phyloP scores from a whole-genome alignment of 257 asterid genomes.

The Ehretia macrophylla region DNA sequence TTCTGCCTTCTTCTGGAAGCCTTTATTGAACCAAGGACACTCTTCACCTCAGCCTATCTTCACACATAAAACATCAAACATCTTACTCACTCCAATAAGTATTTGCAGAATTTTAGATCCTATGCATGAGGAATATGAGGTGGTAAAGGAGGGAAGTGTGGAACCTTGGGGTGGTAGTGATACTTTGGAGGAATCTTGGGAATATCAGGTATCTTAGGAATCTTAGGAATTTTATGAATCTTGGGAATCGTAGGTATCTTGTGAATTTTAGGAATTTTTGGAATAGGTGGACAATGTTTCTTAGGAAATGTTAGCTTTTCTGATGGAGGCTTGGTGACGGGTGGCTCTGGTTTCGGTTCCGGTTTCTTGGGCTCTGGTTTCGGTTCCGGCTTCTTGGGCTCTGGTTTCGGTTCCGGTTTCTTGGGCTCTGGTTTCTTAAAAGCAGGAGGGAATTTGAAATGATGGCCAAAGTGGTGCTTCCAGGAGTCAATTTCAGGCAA shows the following conservation, averaged over 20 bases:
- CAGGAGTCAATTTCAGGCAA: conserved; percentile 36
- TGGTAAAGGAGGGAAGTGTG: conserved; percentile 53
- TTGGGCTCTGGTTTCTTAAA: conserved; percentile 27
- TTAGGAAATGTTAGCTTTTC: conserved; percentile 51
- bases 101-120: too few species aligned
- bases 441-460: conserved; percentile 13
- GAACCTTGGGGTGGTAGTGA: conserved; percentile 53
- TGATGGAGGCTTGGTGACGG: conserved; percentile 11
- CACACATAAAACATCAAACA: too few species aligned
- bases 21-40: too few species aligned
- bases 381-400: conserved; percentile 23
- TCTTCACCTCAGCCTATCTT: too few species aligned
- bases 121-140: conserved; percentile 18
- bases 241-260: conserved; percentile 16
- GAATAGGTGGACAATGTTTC: conserved; percentile 55
- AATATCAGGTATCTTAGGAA: conserved; percentile 42
- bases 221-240: conserved; percentile 24
- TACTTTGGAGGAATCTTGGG: conserved; percentile 57
- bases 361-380: conserved; percentile 29
- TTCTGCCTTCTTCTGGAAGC: too few species aligned
- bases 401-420: conserved; percentile 24
- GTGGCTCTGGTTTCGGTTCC: conserved; percentile 19
- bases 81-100: too few species aligned
- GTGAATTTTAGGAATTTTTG: conserved; percentile 18
- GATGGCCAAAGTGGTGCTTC: conserved; percentile 35